Conservation (phyloP, 2,329 filamentous ascomycete species). For the Bipolaris gigantea region DNA sequence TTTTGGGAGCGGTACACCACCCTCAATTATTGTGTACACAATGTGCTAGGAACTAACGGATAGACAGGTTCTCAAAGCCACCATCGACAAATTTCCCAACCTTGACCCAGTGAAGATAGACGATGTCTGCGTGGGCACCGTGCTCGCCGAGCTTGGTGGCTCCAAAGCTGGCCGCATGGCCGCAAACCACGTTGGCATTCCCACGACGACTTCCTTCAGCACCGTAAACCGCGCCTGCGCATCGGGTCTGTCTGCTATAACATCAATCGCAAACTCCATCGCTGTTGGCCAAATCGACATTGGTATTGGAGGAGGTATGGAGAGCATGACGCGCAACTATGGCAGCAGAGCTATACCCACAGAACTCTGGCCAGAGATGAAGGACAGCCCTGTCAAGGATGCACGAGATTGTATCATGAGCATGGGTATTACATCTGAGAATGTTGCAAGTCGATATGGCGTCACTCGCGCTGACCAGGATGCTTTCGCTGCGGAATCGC, state of each 20-base stretch:
- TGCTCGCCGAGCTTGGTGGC: slow-evolving; percentile 87
- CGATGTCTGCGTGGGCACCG: slow-evolving; percentile 84
- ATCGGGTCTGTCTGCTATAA: slow-evolving; percentile 75
- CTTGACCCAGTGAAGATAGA: slow-evolving; percentile 71
- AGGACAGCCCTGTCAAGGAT: slow-evolving; percentile 65
- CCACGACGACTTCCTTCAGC: slow-evolving; percentile 72
- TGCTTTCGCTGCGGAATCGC: slow-evolving; percentile 74
- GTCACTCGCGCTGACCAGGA: slow-evolving; percentile 79
- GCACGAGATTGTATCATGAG: slow-evolving; percentile 88
- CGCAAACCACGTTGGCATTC: slow-evolving; percentile 78
- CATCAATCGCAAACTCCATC: slow-evolving; percentile 73
- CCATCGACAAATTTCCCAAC: slow-evolving; percentile 70
- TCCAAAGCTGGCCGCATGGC: slow-evolving; percentile 91
- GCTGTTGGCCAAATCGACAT: slow-evolving; percentile 70
- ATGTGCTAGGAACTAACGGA: slow-evolving; percentile 14
- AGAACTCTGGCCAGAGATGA: slow-evolving; percentile 75
- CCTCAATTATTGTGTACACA: slow-evolving; percentile 44
- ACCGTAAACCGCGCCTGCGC: slow-evolving; percentile 89
- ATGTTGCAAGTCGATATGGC: slow-evolving; percentile 77
- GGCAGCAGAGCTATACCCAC: slow-evolving; percentile 80
- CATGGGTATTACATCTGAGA: slow-evolving; percentile 90
- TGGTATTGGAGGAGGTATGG: slow-evolving; percentile 87
- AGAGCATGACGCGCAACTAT: slow-evolving; percentile 95
- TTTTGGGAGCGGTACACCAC: slow-evolving; percentile 64
- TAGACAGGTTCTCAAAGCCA: slow-evolving; percentile 61